Base-by-base conservation (phyloP, 768 basidiomycete genomes). In the Amanita pseudoporphyria region DNA sequence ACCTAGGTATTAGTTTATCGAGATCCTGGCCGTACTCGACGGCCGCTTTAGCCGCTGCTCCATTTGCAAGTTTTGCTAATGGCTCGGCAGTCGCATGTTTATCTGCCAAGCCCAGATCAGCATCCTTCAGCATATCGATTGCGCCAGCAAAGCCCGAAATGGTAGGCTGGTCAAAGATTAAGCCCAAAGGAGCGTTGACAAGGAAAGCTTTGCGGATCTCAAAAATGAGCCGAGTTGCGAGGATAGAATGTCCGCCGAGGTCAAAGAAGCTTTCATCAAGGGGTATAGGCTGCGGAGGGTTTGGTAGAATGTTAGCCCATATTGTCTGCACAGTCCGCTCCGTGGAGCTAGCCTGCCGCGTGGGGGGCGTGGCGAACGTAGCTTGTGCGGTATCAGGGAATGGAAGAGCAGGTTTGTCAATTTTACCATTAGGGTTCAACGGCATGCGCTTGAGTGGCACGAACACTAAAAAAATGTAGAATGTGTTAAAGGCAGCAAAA, bases 371-470 rank as follows among this genome's bases (percentile, higher is more conserved):
- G 28, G 66, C 55, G 1, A 76, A 66, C 35, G 77, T 73, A 36
- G 72, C 65, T 52, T 87, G 82, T 3, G 83, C 87, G 0, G 96
- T 98, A 65, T 99, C 96, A 6, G 96, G 96, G 82, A 98, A 99
- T 9, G 96, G 96, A 40, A 99, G 79, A 0, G 90, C 88, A 0
- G 96, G 95, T 62, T 98, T 99, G 72, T 99, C 96, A 63, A 99
- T 85, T 69, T 99, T 99, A 54, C 96, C 96, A 63, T 98, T 99
- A 6, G 96, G 96, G 59, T 97, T 99, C 45, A 99, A 78, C 16
- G 96, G 96, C 88, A 99, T 95, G 49, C 92, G 85, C 45, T 77
- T 78, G 22, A 99, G 77, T 0, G 96, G 96, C 26, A 99, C 91
- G 55, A 97, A 94, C 19, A 98, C 95, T 89, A 61, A 9, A 45